phyloP scores from a whole-genome alignment of 2,329 filamentous ascomycete genomes.

The Cladorrhinum sp. region DNA sequence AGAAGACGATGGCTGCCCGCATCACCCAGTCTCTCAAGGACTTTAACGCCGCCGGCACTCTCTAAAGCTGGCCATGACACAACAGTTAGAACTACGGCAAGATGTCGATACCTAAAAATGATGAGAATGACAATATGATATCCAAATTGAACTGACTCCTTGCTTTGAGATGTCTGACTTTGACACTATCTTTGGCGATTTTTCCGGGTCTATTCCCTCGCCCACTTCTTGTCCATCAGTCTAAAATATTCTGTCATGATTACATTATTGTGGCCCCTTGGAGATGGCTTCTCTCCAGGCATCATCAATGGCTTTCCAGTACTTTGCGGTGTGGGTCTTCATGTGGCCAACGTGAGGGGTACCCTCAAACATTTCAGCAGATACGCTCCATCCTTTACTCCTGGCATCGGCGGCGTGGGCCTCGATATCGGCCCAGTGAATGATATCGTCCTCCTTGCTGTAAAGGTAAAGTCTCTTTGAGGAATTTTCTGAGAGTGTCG shows the following conservation, averaged over 20 bases:
- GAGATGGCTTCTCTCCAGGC: constrained; percentile 18
- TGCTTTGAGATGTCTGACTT: not conserved
- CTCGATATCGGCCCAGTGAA: constrained; percentile 54
- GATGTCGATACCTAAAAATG: constrained; percentile 2
- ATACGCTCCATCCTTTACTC: constrained; percentile 47
- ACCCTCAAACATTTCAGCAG: constrained; percentile 53
- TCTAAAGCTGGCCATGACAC: constrained; percentile 51
- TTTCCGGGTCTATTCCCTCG: too few relatives aligned
- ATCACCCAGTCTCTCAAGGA: constrained; percentile 79
- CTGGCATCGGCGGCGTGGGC: constrained; percentile 48
- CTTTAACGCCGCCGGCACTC: constrained; percentile 80
- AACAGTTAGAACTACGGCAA: not conserved
- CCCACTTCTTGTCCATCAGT: too few relatives aligned
- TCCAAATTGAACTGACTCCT: not conserved
- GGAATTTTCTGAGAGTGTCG: constrained; percentile 32
- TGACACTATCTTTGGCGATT: not conserved
- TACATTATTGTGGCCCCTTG: not conserved
- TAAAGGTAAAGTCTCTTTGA: constrained; percentile 56
- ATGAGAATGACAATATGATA: not conserved
- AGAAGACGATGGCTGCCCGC: constrained; percentile 91
- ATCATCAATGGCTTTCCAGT: constrained; percentile 50
- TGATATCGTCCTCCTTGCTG: constrained; percentile 56
- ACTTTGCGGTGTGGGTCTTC: constrained; percentile 52
- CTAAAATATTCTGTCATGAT: too few relatives aligned
- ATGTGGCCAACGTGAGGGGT: constrained; percentile 62